A percentile compares a stretch with the other conserved stretches of the same genome.
Conservation (phyloP, 2,329 filamentous ascomycete genomes). For the Colletotrichum graminicola region DNA sequence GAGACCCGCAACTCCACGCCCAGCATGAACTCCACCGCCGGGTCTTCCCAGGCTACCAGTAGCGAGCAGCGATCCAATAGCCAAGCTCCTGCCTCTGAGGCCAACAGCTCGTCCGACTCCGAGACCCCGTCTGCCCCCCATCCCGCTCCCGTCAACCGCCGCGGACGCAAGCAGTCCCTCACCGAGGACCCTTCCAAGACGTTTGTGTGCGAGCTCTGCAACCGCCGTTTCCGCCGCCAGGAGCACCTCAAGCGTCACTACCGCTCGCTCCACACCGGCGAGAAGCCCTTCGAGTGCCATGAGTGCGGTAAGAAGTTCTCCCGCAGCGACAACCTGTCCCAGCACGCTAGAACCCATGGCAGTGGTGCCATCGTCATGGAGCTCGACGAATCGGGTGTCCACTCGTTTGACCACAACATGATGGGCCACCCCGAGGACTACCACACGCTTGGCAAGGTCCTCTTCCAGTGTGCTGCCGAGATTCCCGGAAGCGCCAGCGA, state of each 20-base stretch:
- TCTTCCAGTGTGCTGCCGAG: constrained; percentile 84
- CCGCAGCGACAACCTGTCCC: constrained; percentile 94
- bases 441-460: constrained; percentile 77
- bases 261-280: constrained; percentile 96
- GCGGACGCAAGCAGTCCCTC: constrained; percentile 97
- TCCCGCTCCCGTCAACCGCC: constrained; percentile 80
- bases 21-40: constrained; percentile 58
- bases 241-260: constrained; percentile 99
- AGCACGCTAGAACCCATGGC: constrained; percentile 95
- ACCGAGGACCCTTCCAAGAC: constrained; percentile 99
- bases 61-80: constrained; percentile 52
- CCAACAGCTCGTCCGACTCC: constrained; percentile 57
- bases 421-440: constrained; percentile 68
- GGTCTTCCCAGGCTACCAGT: constrained; percentile 51
- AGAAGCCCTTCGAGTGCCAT: constrained; percentile 97
- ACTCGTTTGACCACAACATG: constrained; percentile 57
- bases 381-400: constrained; percentile 76
- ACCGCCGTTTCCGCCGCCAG: constrained; percentile 95
- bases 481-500: constrained; percentile 75
- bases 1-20: constrained; percentile 52
- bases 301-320: constrained; percentile 99
- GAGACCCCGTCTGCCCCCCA: constrained; percentile 58
- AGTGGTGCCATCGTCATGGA: constrained; percentile 92
- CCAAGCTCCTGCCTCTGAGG: constrained; percentile 49
- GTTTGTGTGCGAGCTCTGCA: constrained; percentile 96